phyloP scores from a whole-genome alignment of 1,284 basidiomycete species.

The Cutaneotrichosporon sp. region DNA sequence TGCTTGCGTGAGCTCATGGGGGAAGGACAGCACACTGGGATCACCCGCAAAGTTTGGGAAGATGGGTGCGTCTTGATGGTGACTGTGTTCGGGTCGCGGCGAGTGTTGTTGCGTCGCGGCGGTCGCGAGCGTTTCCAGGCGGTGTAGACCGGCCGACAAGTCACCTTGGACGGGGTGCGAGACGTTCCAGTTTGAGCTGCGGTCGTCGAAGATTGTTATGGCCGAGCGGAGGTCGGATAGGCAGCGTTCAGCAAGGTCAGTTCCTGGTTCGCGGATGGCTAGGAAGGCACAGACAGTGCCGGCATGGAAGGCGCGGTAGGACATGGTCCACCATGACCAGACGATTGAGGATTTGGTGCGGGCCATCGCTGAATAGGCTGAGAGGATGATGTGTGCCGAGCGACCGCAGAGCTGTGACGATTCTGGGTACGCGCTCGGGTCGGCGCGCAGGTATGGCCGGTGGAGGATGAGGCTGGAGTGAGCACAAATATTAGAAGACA shows the following conservation, averaged over 20 bases:
- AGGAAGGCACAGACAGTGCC: conserved; percentile 52
- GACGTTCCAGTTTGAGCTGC: conserved; percentile 43
- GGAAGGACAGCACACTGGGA: conserved; percentile 15
- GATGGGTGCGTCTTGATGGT: background rate
- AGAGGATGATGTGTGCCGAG: conserved; percentile 46
- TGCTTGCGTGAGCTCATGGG: conserved; percentile 16
- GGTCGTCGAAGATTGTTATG: conserved; percentile 46
- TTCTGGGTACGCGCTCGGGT: conserved; percentile 50
- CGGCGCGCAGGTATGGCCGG: conserved; percentile 51
- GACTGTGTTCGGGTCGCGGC: background rate
- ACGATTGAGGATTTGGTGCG: conserved; percentile 41
- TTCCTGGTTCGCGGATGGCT: conserved; percentile 49
- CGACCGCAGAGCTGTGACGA: conserved; percentile 45
- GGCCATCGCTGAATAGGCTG: conserved; percentile 44
- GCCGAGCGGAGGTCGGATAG: conserved; percentile 43
- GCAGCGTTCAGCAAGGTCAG: conserved; percentile 43
- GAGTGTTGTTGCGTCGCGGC: conserved; percentile 26
- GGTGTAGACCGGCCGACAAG: conserved; percentile 46
- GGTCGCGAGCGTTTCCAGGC: conserved; percentile 47
- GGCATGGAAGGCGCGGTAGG: conserved; percentile 51
- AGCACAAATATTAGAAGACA: conserved; percentile 8
- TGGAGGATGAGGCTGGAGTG: conserved; percentile 47
- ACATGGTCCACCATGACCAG: conserved; percentile 54
- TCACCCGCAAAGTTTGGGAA: conserved; percentile 20
- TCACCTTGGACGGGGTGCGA: conserved; percentile 51